Conservation (phyloP, 352 stramenopile genomes). For the Globisporangium lucens region DNA sequence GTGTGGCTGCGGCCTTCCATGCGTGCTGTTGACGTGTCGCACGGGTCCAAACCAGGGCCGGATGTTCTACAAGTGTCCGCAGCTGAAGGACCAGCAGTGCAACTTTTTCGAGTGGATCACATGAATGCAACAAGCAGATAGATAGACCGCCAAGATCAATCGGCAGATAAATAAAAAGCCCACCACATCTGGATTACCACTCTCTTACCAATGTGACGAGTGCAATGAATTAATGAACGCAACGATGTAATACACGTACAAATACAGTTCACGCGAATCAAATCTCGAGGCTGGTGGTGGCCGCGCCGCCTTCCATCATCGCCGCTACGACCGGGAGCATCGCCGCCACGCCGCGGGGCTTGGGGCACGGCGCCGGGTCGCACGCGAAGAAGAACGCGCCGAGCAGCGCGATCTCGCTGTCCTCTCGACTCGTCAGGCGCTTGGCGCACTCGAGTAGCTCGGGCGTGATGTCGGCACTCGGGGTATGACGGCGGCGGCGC, state of each 20-base stretch:
- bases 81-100: conserved; percentile 72
- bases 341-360: conserved; percentile 23
- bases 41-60: conserved; percentile 86
- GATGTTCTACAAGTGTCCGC: conserved; percentile 92
- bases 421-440: conserved; percentile 36
- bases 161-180: not conserved
- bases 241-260: not conserved
- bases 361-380: conserved; percentile 21
- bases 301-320: conserved; percentile 40
- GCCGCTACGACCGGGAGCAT: conserved; percentile 61
- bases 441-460: conserved; percentile 55
- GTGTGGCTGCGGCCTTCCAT: conserved; percentile 47
- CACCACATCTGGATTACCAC: not conserved
- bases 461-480: conserved; percentile 29
- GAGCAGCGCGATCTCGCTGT: conserved; percentile 56
- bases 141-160: not conserved
- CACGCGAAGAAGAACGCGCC: conserved; percentile 63
- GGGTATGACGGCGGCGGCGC: conserved; percentile 19
- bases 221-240: not conserved
- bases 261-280: not conserved
- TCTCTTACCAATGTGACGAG: conserved; percentile 14
- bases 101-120: conserved; percentile 92
- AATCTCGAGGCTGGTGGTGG: conserved; percentile 16
- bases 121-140: conserved; percentile 13
- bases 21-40: conserved; percentile 56